Evolutionary conservation across 495 filamentous ascomycete genomes (phyloP).

Genomic region (Penicillium dipodomyicola): DNA sequence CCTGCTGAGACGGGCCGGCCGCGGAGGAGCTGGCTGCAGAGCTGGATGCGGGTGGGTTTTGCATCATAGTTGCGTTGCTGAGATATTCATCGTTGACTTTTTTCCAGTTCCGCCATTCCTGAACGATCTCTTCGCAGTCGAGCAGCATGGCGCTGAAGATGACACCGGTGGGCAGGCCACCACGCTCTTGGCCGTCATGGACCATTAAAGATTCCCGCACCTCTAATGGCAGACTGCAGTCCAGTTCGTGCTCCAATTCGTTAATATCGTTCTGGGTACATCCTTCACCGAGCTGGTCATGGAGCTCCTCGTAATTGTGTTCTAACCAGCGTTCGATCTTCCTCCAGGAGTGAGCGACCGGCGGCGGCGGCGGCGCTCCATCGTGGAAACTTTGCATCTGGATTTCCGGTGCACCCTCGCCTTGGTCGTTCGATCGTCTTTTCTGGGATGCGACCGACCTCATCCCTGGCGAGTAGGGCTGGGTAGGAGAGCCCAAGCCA

Average conservation of each 20-base stretch:
- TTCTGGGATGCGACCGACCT: slow-evolving; percentile 65
- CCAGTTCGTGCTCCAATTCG: slow-evolving; percentile 92
- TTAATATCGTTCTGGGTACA: slow-evolving; percentile 93
- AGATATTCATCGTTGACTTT: slow-evolving; percentile 88
- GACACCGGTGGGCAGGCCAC: slow-evolving; percentile 85
- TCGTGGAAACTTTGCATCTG: slow-evolving; percentile 96
- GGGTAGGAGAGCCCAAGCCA: slow-evolving; percentile 49
- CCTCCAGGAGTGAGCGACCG: slow-evolving; percentile 84
- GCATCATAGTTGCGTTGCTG: slow-evolving; percentile 50
- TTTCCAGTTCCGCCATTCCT: slow-evolving; percentile 97
- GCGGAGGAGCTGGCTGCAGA: slow-evolving; percentile 63
- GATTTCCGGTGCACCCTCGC: slow-evolving; percentile 74
- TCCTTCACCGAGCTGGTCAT: slow-evolving; percentile 87
- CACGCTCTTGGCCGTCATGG: slow-evolving; percentile 95
- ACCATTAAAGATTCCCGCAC: slow-evolving; percentile 86
- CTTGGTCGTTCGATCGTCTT: slow-evolving; percentile 52
- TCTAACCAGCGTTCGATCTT: slow-evolving; percentile 94
- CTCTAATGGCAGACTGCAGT: slow-evolving; percentile 91
- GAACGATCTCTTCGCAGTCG: slow-evolving; percentile 96
- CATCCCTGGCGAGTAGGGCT: slow-evolving; percentile 88
- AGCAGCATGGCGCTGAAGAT: slow-evolving; percentile 93
- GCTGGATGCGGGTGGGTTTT: slow-evolving; percentile 55
- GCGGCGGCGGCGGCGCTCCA: slow-evolving; percentile 84
- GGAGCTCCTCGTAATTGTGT: slow-evolving; percentile 90
- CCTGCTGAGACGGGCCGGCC: slow-evolving; percentile 52